Percentiles rank a stretch among this genome's conserved stretches.
Conservation (phyloP, 805 yeast genomes). For the Yarrowia osloensis region DNA sequence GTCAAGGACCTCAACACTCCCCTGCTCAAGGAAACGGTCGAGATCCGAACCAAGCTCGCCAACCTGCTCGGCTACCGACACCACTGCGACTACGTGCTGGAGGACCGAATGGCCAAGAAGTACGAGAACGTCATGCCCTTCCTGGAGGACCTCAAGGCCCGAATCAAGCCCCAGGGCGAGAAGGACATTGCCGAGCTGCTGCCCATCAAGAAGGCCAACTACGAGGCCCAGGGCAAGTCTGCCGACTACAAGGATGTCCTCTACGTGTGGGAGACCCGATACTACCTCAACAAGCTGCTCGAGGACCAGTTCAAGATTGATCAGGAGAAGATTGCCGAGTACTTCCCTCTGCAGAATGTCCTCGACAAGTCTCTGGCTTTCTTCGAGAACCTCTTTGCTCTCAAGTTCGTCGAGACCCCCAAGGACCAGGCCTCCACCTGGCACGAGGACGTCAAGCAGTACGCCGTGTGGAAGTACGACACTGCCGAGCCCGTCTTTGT, state of each 20-base stretch:
- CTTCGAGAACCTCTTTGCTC: constrained; percentile 67
- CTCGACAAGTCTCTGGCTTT: constrained; percentile 68
- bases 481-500: constrained; percentile 51
- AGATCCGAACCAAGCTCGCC: constrained; percentile 64
- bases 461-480: constrained; percentile 64
- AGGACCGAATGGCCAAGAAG: constrained; percentile 78
- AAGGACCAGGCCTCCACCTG: constrained; percentile 50
- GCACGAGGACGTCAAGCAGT: constrained; percentile 78
- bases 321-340: constrained; percentile 69
- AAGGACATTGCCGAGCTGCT: constrained; percentile 54
- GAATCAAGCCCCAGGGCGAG: constrained; percentile 60
- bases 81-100: constrained; percentile 70
- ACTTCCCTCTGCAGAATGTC: constrained; percentile 72
- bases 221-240: constrained; percentile 48
- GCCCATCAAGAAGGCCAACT: constrained; percentile 57
- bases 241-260: constrained; percentile 42
- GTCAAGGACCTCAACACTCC: constrained; percentile 60
- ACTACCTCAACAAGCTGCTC: constrained; percentile 63
- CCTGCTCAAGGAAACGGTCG: constrained; percentile 60
- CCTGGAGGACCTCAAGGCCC: constrained; percentile 59
- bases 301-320: constrained; percentile 74
- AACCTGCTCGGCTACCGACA: constrained; percentile 63
- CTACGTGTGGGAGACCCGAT: constrained; percentile 75
- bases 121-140: constrained; percentile 62
- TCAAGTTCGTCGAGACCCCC: constrained; percentile 61